Evolutionary conservation across 345 rosid genomes (phyloP).

Genomic region (Draba incana): DNA sequence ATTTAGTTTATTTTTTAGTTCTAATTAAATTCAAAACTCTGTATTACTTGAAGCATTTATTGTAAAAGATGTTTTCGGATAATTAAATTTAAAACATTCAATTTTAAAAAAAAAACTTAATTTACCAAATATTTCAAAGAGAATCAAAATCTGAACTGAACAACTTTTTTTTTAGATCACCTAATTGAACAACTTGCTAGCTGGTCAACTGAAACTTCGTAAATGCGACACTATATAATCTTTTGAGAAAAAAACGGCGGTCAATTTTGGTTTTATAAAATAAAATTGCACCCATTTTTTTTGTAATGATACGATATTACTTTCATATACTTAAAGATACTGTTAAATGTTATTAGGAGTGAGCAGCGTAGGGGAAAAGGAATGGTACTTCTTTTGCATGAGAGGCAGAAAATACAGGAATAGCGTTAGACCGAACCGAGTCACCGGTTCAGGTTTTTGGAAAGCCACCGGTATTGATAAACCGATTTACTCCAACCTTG

Average conservation of each 20-base stretch:
- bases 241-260: too few relatives aligned
- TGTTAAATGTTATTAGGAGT: constrained; percentile 40
- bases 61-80: too few relatives aligned
- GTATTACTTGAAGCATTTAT: too few relatives aligned
- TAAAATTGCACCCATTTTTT: neutral
- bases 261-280: too few relatives aligned
- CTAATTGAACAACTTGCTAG: neutral
- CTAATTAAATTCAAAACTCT: too few relatives aligned
- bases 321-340: neutral
- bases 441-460: constrained; percentile 88
- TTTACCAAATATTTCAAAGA: too few relatives aligned
- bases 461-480: constrained; percentile 89
- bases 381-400: constrained; percentile 77
- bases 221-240: neutral
- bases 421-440: constrained; percentile 81
- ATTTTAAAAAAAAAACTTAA: too few relatives aligned
- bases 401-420: constrained; percentile 83
- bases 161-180: too few relatives aligned
- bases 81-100: too few relatives aligned
- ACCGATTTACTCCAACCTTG: constrained; percentile 54
- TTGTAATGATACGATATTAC: neutral
- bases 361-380: constrained; percentile 59
- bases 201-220: neutral
- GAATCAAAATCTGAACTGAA: neutral
- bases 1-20: too few relatives aligned